Conservation (phyloP, 768 basidiomycete species). For the Steccherinum ochraceum region DNA sequence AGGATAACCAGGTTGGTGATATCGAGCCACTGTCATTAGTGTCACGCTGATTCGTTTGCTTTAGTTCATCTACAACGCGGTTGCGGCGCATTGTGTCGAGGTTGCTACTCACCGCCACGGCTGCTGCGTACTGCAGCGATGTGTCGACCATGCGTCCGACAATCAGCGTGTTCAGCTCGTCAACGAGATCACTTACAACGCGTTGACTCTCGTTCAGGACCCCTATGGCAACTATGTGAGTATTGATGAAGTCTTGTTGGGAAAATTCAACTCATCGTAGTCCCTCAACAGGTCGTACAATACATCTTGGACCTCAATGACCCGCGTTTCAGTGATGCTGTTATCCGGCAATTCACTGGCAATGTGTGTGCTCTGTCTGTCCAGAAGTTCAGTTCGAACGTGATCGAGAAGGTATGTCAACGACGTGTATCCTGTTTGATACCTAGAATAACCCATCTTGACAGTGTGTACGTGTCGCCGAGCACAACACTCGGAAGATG, state of each 20-base stretch:
- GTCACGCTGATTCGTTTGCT: too few species aligned
- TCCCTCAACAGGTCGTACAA: constrained; percentile 72
- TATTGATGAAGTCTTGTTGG: constrained; percentile 9
- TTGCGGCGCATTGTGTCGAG: constrained; percentile 97
- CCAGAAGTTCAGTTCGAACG: constrained; percentile 99
- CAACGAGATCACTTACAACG: constrained; percentile 98
- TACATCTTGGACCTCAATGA: constrained; percentile 98
- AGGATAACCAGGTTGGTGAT: constrained; percentile 95
- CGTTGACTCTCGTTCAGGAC: constrained; percentile 95
- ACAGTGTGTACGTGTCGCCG: constrained; percentile 85
- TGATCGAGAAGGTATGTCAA: constrained; percentile 80
- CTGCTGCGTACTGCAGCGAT: constrained; percentile 96
- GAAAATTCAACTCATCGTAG: background rate
- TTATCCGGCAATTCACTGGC: constrained; percentile 95
- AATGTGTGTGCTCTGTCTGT: constrained; percentile 97
- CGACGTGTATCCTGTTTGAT: background rate
- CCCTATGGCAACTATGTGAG: constrained; percentile 89
- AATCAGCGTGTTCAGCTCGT: constrained; percentile 93
- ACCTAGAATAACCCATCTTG: background rate
- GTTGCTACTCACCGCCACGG: constrained; percentile 98
- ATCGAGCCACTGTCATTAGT: constrained; percentile 7
- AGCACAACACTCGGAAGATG: constrained; percentile 89
- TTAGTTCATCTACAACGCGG: constrained; percentile 98
- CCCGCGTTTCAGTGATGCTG: constrained; percentile 94
- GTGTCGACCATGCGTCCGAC: constrained; percentile 97